Percentiles rank a stretch among this genome's conserved stretches.
phyloP scores from a whole-genome alignment of 1,284 basidiomycete genomes.

The Trametes hirsuta region DNA sequence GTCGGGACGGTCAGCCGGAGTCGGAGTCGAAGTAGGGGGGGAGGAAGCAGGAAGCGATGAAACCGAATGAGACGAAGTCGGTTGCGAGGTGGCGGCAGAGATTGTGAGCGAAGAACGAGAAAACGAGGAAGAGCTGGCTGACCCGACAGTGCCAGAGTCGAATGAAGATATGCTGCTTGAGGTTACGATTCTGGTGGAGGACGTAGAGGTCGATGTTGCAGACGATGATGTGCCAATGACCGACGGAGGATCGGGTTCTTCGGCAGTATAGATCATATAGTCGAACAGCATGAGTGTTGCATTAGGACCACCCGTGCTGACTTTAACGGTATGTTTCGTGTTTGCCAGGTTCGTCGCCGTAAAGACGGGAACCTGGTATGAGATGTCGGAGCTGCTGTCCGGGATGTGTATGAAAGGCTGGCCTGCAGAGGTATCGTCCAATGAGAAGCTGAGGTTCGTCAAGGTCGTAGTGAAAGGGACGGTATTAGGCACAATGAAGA shows the following conservation, averaged over 20 bases:
- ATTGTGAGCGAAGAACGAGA: too few species aligned
- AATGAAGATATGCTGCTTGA: neutral
- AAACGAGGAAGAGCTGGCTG: too few species aligned
- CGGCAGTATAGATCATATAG: neutral
- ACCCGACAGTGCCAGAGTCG: too few species aligned
- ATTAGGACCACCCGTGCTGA: neutral
- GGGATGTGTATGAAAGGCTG: conserved; percentile 2
- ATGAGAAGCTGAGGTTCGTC: conserved; percentile 6
- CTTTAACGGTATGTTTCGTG: neutral
- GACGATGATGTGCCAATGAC: neutral
- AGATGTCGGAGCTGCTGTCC: neutral
- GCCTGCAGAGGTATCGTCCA: conserved; percentile 6
- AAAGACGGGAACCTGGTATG: neutral
- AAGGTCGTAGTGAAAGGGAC: conserved; percentile 6
- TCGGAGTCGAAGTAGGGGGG: too few species aligned
- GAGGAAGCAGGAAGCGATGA: too few species aligned
- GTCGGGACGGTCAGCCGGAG: too few species aligned
- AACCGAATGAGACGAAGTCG: too few species aligned
- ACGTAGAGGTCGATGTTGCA: neutral
- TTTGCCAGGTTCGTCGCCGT: neutral
- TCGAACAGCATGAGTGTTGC: neutral
- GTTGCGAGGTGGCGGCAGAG: too few species aligned
- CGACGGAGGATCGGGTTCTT: neutral
- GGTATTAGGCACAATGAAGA: conserved; percentile 8
- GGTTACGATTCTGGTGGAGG: neutral